Evolutionary conservation across 2,329 filamentous ascomycete species (phyloP), one percentile per base, ranked within the genome.

Genomic region (Microdochium nivale): DNA sequence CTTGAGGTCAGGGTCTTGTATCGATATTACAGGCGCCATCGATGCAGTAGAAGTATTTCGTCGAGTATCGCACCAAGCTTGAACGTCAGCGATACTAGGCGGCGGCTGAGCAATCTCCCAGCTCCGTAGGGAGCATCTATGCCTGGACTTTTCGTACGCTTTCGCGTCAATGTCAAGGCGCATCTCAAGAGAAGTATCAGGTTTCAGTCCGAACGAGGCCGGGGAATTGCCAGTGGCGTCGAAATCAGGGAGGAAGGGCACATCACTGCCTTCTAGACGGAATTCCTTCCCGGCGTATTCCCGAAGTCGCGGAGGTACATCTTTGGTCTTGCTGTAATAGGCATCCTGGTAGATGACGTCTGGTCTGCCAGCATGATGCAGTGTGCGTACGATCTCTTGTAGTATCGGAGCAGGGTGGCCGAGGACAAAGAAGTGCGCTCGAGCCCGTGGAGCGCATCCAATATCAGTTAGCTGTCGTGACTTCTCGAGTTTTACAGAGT

Each of bases 231-330:
- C 83, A 5, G 72, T 78, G 2, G 80, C 69, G 61, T 95, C 83
- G 58, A 97, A 97, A 0, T 80, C 73, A 1, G 90, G 88, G 2
- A 97, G 78, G 67, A 84, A 96, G 0, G 88, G 88, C 8, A 95
- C 64, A 1, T 86, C 88, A 51, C 79, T 83, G 54, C 90, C 86
- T 60, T 83, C 79, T 7, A 96, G 71, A 53, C 82, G 86, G 64
- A 95, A 96, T 59, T 95, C 88, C 58, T 84, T 83, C 3, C 92
- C 92, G 7, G 88, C 92, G 69, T 96, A 97, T 67, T 96, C 90
- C 50, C 89, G 78, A 30, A 78, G 69, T 50, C 86, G 80, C 37
- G 85, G 78, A 13, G 91, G 90, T 0, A 96, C 87, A 67, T 97
- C 94, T 49, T 76, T 77, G 55, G 95, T 89, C 25, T 88, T 77